Base-by-base conservation (phyloP, 345 rosid genomes). In the Gossypium turneri region DNA sequence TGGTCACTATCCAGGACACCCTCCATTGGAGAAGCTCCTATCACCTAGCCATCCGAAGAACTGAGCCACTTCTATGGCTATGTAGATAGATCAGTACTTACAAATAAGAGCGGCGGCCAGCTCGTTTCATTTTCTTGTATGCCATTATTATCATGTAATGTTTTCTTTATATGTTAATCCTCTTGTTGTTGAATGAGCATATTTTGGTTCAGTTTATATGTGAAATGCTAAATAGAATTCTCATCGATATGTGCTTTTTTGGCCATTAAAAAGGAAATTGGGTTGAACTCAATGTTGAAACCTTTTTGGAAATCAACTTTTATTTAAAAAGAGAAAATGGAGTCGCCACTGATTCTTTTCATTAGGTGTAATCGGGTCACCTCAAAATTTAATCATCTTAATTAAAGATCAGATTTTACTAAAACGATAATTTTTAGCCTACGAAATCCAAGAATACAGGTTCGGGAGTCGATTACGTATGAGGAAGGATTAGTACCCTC, bases 1-100 rank as follows among this genome's bases (percentile, higher is more conserved):
- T 72, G 75, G 64, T 29, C 73, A 70, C 19, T 70, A 70, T 27
- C 61, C 73, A 56, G 64, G 75, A 4, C 74, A 70, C 47, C 74
- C 74, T 55, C 74, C 74, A 70, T 29, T 52, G 61, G 62, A 0
- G 57, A 76, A 76, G 74, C 74, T 66, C n/a, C 59, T 58, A 6
- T 55, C 73, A 53, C 38, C 57, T 12, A 55, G n/a, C n/a, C 27
- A 53, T 67, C 63, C 17, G 9, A 27, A 12, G 12, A 72, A 43
- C 38, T 34, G n/a, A 43, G 17, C 29, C 1, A 20, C 41, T 34
- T 34, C 63, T 48, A 72, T 24, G 48, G 2, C n/a, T 57, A 43
- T 56, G 45, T 57, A 44, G 63, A 66, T 60, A 44, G 41, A 67
- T 45, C n/a, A 38, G 67, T 59, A 48, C 13, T 34, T 60, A 52